phyloP scores from a whole-genome alignment of 2,329 filamentous ascomycete genomes.

The Talaromyces sp. region DNA sequence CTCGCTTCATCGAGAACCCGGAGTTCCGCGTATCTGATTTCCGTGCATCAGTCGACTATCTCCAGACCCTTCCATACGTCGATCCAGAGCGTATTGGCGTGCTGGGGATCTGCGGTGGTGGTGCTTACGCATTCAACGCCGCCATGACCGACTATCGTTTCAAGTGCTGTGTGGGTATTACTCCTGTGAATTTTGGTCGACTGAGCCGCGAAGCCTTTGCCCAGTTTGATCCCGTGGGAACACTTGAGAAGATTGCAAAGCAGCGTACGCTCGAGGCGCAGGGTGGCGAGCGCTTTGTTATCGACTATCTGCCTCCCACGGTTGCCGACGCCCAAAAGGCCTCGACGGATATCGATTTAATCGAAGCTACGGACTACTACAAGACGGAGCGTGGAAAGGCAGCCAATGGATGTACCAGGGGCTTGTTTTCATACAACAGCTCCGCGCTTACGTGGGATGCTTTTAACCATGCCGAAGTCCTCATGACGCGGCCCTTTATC shows the following conservation, averaged over 20 bases:
- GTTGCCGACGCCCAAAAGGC: neutral
- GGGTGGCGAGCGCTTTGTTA: constrained; percentile 13
- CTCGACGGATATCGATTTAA: neutral
- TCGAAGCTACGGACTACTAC: neutral
- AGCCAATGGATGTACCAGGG: neutral
- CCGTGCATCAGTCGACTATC: constrained; percentile 17
- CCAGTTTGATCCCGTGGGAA: constrained; percentile 7
- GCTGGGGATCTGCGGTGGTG: constrained; percentile 14
- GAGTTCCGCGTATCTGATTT: constrained; percentile 19
- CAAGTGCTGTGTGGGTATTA: constrained; percentile 15
- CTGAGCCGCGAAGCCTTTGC: constrained; percentile 14
- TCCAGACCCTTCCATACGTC: constrained; percentile 16
- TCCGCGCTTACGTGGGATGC: neutral
- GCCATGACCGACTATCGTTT: constrained; percentile 18
- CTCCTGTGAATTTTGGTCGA: constrained; percentile 14
- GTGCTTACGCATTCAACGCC: constrained; percentile 16
- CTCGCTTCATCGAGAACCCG: constrained; percentile 19
- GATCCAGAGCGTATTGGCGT: constrained; percentile 17
- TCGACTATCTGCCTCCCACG: constrained; percentile 12
- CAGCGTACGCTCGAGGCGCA: constrained; percentile 15
- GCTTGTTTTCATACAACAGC: neutral
- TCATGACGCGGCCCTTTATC: constrained; percentile 15
- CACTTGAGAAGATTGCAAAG: constrained; percentile 14
- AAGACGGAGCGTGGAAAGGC: neutral
- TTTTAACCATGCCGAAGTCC: constrained; percentile 10